phyloP scores from a whole-genome alignment of 139 green algal species.

The Dunaliella primolecta region DNA sequence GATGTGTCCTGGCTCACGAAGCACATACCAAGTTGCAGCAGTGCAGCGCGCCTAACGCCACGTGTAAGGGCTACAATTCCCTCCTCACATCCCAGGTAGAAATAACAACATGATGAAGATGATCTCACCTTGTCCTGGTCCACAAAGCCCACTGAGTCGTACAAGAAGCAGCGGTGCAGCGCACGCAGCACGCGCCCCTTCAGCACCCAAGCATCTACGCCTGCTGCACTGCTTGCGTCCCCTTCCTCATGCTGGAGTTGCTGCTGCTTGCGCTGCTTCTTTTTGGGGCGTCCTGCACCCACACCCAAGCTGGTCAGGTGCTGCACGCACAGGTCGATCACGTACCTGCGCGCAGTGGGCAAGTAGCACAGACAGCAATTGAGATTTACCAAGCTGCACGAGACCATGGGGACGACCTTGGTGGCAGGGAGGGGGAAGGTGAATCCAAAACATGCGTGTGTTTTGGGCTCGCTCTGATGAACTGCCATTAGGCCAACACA shows the following conservation, averaged over 20 bases:
- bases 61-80: too few relatives aligned
- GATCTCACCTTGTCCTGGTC: conserved; percentile 60
- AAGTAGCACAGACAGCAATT: neutral
- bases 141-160: conserved; percentile 75
- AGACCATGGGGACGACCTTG: too few relatives aligned
- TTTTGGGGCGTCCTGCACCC: conserved; percentile 26
- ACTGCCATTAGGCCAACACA: too few relatives aligned
- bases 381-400: neutral
- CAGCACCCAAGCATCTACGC: conserved; percentile 43
- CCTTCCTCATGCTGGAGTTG: conserved; percentile 9
- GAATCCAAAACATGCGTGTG: too few relatives aligned
- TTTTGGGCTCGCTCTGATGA: too few relatives aligned
- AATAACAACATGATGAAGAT: too few relatives aligned
- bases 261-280: conserved; percentile 49
- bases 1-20: too few relatives aligned
- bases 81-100: too few relatives aligned
- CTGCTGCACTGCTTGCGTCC: conserved; percentile 15
- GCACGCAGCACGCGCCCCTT: conserved; percentile 57
- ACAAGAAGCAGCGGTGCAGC: conserved; percentile 79
- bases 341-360: conserved; percentile 24
- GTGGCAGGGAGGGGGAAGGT: too few relatives aligned
- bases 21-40: too few relatives aligned
- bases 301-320: conserved; percentile 37
- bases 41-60: too few relatives aligned
- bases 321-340: conserved; percentile 51